Evolutionary conservation across 805 yeast genomes (phyloP), one percentile per base, ranked within the genome.

Genomic region (Saccharomycopsis capsularis): DNA sequence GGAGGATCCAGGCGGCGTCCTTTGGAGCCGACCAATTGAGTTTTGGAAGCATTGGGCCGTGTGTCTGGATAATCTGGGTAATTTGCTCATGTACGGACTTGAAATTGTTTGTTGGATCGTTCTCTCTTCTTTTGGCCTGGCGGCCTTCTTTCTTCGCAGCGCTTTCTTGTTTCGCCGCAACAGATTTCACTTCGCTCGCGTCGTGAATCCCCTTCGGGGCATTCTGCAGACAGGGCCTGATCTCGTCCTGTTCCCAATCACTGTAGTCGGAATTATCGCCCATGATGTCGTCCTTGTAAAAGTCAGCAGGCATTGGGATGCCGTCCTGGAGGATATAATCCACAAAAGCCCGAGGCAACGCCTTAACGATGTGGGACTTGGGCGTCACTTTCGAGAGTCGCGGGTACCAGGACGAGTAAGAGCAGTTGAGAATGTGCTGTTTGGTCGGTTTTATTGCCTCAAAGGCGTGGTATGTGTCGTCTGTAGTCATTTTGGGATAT

Each of bases 1-100:
- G 74, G 59, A 85, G 67, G 19, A 93, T 91, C 99, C 98, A 93
- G 0, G 81, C 76, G 1, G 98, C 86, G 66, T 93, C 99, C 60
- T 81, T 82, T 1, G 99, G 99, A 1, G 96, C 85, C 0, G 97
- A 88, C 99, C 99, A 93, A 68, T 93, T 93, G 57, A 91, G 68
- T 60, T 93, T 93, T 1, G 98, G 98, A 1, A 87, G 74, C 2
- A 89, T 87, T 1, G 78, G 67, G 0, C 84, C 83, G 42, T 74
- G 67, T 39, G 71, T 68, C 2, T 55, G 52, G 13, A 93, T 75
- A 0, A 70, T 60, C 0, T 57, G 51, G 32, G 67, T 66, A 16
- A 91, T 69, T 39, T 69, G 57, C 0, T 67, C 57, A 59, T 90
- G 95, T 19, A 89, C 67, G 0, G 76, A 81, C 7, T 69, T 69